Evolutionary conservation across 2,329 filamentous ascomycete species (phyloP), one percentile per base, ranked within the genome.

Genomic region (Phialophora expanda): DNA sequence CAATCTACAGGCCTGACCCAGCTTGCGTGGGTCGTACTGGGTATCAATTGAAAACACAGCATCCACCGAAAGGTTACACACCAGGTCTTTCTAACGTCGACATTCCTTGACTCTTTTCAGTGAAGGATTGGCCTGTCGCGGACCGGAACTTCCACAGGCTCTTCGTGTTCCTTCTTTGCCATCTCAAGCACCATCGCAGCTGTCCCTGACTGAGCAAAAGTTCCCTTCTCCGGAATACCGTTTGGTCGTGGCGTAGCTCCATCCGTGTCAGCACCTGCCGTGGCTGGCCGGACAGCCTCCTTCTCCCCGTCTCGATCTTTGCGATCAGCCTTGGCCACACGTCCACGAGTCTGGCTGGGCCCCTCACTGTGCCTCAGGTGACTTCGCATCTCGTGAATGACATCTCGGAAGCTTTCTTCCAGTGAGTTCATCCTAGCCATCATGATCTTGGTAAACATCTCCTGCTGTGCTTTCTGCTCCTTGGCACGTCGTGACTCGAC

Each of bases 361-460:
- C 22, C 57, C 20, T 56, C 59, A 38, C 67, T 63, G 4, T 66
- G 56, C 61, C 65, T 56, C 65, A 69, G 86, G 75, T 86, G 79
- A 69, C 87, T 86, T 68, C 90, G 87, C 76, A 96, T 89, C 76
- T 95, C 92, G 68, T 87, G 87, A 64, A 93, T 86, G n/a, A 96
- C 89, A 66, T 97, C 92, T 2, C 90, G 86, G 76, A 98, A 94
- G 14, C 93, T 90, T 78, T 96, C 92, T 76, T 98, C 93, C 1
- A 98, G 83, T 7, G 90, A 94, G 76, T 95, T 95, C 92, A 97
- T 97, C 38, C 92, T 84, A 8, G 92, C 92, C 54, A 97, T 82
- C 78, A 97, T 90, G 54, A 97, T 84, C 63, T 92, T 86, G 71
- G 89, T 86, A 74, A 90, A 88, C 85, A 93, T 90, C 48, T 90